Conservation (phyloP, 1,284 basidiomycete species). For the Vanrija sp. region DNA sequence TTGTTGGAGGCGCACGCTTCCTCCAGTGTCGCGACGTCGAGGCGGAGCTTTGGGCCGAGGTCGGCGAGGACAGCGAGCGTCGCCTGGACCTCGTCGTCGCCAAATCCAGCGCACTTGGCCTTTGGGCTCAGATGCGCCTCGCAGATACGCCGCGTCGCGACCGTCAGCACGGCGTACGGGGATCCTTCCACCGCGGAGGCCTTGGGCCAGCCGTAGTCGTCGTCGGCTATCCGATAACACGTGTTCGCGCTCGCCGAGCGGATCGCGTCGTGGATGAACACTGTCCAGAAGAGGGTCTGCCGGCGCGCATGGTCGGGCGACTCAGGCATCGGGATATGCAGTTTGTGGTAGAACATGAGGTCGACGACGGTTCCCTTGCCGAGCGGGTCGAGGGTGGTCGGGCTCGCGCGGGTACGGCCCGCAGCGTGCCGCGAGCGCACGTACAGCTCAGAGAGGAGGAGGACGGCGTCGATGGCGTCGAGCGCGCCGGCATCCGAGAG, state of each 20-base stretch:
- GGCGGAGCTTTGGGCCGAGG: background rate
- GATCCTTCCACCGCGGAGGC: background rate
- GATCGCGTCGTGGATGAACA: slow-evolving; percentile 8
- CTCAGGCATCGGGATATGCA: slow-evolving; percentile 1
- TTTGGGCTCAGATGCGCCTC: slow-evolving; percentile 2
- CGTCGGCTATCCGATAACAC: slow-evolving; percentile 5
- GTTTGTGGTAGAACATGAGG: slow-evolving; percentile 2
- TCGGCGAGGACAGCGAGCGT: background rate
- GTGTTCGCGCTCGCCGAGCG: slow-evolving; percentile 5
- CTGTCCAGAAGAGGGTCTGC: background rate
- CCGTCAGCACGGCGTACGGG: background rate
- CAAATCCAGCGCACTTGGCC: background rate
- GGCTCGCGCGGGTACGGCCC: background rate
- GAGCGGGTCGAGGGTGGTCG: slow-evolving; percentile 4
- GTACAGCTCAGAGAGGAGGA: slow-evolving; percentile 4
- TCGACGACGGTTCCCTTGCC: slow-evolving; percentile 11
- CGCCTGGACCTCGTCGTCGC: background rate
- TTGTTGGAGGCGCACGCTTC: too few species aligned
- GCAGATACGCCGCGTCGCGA: background rate
- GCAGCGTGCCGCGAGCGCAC: background rate
- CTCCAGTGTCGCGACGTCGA: background rate
- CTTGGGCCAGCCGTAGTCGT: slow-evolving; percentile 8
- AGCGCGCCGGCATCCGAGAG: background rate
- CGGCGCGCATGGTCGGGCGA: slow-evolving; percentile 2
- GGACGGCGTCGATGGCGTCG: slow-evolving; percentile 7